Evolutionary conservation across 306 rosid species (phyloP), one percentile per base, ranked within the genome.

Genomic region (Abrus precatorius): DNA sequence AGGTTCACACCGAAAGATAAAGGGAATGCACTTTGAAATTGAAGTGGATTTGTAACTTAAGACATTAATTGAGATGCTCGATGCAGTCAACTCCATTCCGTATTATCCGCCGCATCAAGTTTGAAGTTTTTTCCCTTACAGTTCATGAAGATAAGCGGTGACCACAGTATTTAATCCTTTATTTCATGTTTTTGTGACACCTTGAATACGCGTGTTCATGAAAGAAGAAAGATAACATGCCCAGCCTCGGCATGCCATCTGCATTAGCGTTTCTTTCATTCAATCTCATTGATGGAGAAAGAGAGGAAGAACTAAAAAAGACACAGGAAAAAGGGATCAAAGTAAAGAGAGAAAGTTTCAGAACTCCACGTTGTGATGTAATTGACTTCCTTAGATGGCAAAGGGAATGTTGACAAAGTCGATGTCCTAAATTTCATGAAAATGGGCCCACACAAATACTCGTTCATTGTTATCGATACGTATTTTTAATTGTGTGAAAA

Each of bases 141-240:
- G 13, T 64, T 13, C 5, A 76, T 13, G 38, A 44, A 59, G 43
- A 13, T 48, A 72, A 52, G 13, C 2, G 28, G 41, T 62, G 27
- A 47, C 7, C 20, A 9, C 38, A 28, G 1, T 11, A n/a, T 56
- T 40, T 38, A 28, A 43, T 73, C 29, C 43, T 7, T 27, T 6
- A 45, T 34, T 48, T 49, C 43, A 27, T 64, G 54, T 3, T 48
- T 4, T 0, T 30, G 38, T 76, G 80, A 56, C 80, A 76, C 73
- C 52, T 76, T 11, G 53, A 36, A 11, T 49, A 63, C 80, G 49
- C 64, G 72, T 49, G 73, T 63, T 76, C 41, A 14, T 49, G 40
- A n/a, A 76, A 49, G 72, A 32, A 44, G 10, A 62, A 48, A 9
- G 13, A 14, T 36, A 20, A 1, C 13, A 36, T 50, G 9, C 45